Conservation (phyloP, 2,329 filamentous ascomycete genomes). For the Xylaria digitata region DNA sequence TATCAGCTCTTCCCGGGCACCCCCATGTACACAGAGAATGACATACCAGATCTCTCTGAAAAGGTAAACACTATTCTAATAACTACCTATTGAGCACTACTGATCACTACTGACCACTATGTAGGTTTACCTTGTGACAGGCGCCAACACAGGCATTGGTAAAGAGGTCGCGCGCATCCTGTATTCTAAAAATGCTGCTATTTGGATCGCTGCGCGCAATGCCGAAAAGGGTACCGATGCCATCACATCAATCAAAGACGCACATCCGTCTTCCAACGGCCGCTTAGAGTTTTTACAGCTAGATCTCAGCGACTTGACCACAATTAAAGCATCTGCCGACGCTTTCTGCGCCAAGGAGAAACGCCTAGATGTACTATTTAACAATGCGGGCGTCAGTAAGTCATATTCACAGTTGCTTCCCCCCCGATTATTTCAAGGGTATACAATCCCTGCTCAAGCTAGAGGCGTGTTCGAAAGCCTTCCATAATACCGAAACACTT, state of each 20-base stretch:
- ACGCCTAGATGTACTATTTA: slow-evolving; percentile 53
- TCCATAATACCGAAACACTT: neutral
- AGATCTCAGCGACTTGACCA: slow-evolving; percentile 43
- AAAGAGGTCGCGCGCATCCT: slow-evolving; percentile 42
- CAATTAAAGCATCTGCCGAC: slow-evolving; percentile 39
- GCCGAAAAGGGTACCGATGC: slow-evolving; percentile 41
- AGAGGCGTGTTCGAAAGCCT: neutral
- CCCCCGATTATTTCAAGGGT: neutral
- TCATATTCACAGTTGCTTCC: neutral
- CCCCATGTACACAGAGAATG: slow-evolving; percentile 40
- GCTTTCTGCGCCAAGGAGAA: slow-evolving; percentile 43
- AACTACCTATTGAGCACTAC: neutral
- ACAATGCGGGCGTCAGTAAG: slow-evolving; percentile 55
- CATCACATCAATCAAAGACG: slow-evolving; percentile 41
- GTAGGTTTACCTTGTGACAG: slow-evolving; percentile 45
- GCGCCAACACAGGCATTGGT: slow-evolving; percentile 45
- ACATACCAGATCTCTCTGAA: slow-evolving; percentile 40
- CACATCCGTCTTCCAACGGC: slow-evolving; percentile 40
- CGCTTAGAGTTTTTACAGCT: slow-evolving; percentile 41
- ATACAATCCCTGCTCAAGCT: neutral
- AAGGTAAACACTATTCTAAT: slow-evolving; percentile 28
- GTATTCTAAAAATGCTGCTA: slow-evolving; percentile 44
- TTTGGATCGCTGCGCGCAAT: slow-evolving; percentile 42
- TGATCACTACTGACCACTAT: slow-evolving; percentile 18
- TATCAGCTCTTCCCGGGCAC: slow-evolving; percentile 38